Evolutionary conservation across 352 stramenopile species (phyloP).

Genomic region (Albugo candida): DNA sequence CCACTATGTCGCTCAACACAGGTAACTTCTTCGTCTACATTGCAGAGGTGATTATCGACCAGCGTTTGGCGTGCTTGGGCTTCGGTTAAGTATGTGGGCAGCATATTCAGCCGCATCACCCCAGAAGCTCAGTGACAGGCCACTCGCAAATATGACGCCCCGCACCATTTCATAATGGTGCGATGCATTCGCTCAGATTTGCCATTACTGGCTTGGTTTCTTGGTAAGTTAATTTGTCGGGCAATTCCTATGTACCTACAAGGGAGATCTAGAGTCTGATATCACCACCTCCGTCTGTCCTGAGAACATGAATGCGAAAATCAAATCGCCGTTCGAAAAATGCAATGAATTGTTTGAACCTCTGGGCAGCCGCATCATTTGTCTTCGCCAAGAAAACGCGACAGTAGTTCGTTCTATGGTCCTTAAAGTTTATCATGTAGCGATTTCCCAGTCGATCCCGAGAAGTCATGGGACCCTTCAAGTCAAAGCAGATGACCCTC

Average conservation of each 20-base stretch:
- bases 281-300: not conserved
- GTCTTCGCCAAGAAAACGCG: not conserved
- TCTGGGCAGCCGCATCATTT: not conserved
- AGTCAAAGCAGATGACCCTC: not conserved
- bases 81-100: not conserved
- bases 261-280: not conserved
- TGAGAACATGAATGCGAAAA: not conserved
- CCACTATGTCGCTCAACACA: not conserved
- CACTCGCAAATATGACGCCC: not conserved
- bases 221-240: not conserved
- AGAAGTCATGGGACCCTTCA: not conserved
- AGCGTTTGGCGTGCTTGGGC: not conserved
- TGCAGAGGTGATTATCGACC: not conserved
- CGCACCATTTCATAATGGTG: not conserved
- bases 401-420: not conserved
- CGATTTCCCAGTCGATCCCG: not conserved
- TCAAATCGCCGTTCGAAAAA: not conserved
- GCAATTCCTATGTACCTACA: not conserved
- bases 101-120: not conserved
- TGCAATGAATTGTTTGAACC: not conserved
- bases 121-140: not conserved
- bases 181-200: not conserved
- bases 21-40: not conserved
- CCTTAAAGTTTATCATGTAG: not conserved
- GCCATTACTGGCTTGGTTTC: not conserved